Conservation (phyloP, 495 filamentous ascomycete species). For the Amniculicola lignicola region DNA sequence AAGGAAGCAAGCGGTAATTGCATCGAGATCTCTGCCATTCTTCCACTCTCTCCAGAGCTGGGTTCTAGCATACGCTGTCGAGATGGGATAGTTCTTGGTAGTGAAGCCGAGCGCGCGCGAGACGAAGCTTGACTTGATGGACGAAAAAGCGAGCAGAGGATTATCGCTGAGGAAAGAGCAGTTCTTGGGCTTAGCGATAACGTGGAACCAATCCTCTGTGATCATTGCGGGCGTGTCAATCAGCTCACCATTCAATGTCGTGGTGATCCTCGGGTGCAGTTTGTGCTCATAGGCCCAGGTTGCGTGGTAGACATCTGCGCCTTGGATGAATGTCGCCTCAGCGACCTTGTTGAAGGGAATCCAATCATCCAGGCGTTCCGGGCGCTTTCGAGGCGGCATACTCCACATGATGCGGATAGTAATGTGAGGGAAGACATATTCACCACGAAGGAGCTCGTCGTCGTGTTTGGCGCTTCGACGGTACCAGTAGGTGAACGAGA, state of each 20-base stretch:
- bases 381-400: slow-evolving; percentile 51
- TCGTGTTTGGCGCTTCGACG: slow-evolving; percentile 55
- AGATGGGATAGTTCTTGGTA: slow-evolving; percentile 52
- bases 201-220: slow-evolving; percentile 53
- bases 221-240: slow-evolving; percentile 60
- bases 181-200: slow-evolving; percentile 54
- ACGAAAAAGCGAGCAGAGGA: slow-evolving; percentile 53
- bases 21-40: slow-evolving; percentile 56
- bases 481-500: slow-evolving; percentile 58
- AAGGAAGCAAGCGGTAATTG: slow-evolving; percentile 60
- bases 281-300: slow-evolving; percentile 62
- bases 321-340: slow-evolving; percentile 57
- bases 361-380: slow-evolving; percentile 55
- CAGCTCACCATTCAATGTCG: slow-evolving; percentile 54
- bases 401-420: slow-evolving; percentile 58
- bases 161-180: slow-evolving; percentile 57
- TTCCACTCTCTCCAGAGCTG: slow-evolving; percentile 66
- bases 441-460: slow-evolving; percentile 57
- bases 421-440: slow-evolving; percentile 55
- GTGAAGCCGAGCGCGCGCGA: slow-evolving; percentile 49
- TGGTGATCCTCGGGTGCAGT: slow-evolving; percentile 58
- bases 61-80: slow-evolving; percentile 57
- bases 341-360: slow-evolving; percentile 59
- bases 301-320: slow-evolving; percentile 52
- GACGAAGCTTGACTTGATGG: slow-evolving; percentile 47